phyloP scores from a whole-genome alignment of 306 rosid genomes.

The Prunus padus region DNA sequence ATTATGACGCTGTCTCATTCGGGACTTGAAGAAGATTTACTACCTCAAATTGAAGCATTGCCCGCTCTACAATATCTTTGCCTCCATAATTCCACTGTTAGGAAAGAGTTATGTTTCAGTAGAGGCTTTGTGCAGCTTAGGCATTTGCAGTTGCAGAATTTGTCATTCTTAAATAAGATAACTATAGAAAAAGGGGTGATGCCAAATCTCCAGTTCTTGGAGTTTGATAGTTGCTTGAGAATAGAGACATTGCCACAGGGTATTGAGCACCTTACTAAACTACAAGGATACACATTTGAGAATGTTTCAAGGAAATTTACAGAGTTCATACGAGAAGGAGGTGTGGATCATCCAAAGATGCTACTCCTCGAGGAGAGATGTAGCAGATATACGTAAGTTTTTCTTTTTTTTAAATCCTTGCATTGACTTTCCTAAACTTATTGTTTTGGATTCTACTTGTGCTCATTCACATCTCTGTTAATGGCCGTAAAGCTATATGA shows the following conservation, averaged over 20 bases:
- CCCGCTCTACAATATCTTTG: background rate
- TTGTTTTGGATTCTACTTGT: too few relatives aligned
- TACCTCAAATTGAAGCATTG: background rate
- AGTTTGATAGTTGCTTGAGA: background rate
- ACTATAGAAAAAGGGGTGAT: slow-evolving; percentile 4
- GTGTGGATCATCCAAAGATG: background rate
- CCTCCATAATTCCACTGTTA: background rate
- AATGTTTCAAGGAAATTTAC: background rate
- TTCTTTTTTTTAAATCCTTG: background rate
- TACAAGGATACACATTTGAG: background rate
- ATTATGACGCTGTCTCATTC: background rate
- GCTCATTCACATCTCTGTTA: too few relatives aligned
- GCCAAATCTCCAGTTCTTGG: background rate
- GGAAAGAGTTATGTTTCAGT: background rate
- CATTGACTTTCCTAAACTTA: too few relatives aligned
- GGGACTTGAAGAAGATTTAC: background rate
- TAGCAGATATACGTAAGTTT: too few relatives aligned
- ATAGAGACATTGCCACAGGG: slow-evolving; percentile 3
- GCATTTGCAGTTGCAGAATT: background rate
- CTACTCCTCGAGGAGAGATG: background rate
- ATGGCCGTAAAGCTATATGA: too few relatives aligned
- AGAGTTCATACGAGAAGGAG: background rate
- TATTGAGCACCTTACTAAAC: slow-evolving; percentile 6
- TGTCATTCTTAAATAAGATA: background rate
- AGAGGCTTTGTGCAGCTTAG: slow-evolving; percentile 12